These are phyloP conservation scores for Aspergillus pseudonomiae DNA, from an alignment of 2,329 filamentous ascomycete genomes.

Conservation along the genomic window DNA sequence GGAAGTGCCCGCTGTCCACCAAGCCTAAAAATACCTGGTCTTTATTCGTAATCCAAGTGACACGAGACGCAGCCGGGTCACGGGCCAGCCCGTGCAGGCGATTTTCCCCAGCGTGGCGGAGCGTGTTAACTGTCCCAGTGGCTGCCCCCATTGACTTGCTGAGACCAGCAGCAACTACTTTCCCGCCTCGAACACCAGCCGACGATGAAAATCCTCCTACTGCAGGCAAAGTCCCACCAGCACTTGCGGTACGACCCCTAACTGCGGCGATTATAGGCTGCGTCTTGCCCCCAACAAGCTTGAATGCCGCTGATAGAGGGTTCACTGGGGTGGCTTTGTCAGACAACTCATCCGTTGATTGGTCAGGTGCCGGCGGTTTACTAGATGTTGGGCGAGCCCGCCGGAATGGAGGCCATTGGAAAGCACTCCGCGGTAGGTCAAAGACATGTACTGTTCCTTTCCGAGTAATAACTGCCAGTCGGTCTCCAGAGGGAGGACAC, in stretches of 20 bases:
- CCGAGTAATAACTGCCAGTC: constrained; percentile 86
- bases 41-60: constrained; percentile 50
- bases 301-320: constrained; percentile 71
- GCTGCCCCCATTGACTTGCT: constrained; percentile 55
- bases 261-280: constrained; percentile 69
- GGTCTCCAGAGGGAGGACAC: constrained; percentile 79
- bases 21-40: constrained; percentile 47
- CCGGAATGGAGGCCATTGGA: constrained; percentile 78
- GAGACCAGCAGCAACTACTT: constrained; percentile 53
- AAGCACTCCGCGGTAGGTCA: constrained; percentile 79
- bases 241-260: constrained; percentile 55
- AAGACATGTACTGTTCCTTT: constrained; percentile 94
- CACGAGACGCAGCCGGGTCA: constrained; percentile 45
- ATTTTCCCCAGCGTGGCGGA: constrained; percentile 53
- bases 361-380: constrained; percentile 43
- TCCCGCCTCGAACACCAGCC: constrained; percentile 50
- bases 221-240: constrained; percentile 46
- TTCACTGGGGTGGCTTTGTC: constrained; percentile 42
- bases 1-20: constrained; percentile 49
- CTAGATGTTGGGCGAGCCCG: constrained; percentile 48
- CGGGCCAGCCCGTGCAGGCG: constrained; percentile 47
- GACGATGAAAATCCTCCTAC: constrained; percentile 50
- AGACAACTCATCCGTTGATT: constrained; percentile 51
- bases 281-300: constrained; percentile 63
- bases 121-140: constrained; percentile 50